Percentiles rank a stretch among this genome's conserved stretches.
phyloP scores from a whole-genome alignment of 352 stramenopile species.

The Pythium guiyangense region DNA sequence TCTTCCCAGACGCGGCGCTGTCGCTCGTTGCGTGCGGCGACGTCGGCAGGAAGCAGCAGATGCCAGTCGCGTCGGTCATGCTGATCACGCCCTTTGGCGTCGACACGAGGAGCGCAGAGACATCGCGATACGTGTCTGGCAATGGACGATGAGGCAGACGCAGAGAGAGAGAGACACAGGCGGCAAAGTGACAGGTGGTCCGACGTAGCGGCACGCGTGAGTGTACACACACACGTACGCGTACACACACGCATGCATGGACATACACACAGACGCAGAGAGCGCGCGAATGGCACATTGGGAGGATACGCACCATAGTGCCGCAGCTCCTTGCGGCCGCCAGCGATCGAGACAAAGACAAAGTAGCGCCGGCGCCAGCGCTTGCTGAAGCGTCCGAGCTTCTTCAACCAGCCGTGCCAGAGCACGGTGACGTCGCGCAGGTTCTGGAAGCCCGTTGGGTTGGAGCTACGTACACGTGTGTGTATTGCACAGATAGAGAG shows the following conservation, averaged over 20 bases:
- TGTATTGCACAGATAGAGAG: background rate
- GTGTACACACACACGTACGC: background rate
- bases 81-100: slow-evolving; percentile 72
- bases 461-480: slow-evolving; percentile 26
- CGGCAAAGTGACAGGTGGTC: background rate
- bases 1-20: slow-evolving; percentile 19
- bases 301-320: slow-evolving; percentile 46
- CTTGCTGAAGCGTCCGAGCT: slow-evolving; percentile 80
- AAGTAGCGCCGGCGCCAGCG: slow-evolving; percentile 78
- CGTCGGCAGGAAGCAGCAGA: slow-evolving; percentile 64
- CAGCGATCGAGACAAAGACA: slow-evolving; percentile 61
- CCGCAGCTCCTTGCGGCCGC: slow-evolving; percentile 68
- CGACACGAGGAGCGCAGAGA: slow-evolving; percentile 48
- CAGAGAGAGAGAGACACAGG: background rate
- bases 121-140: slow-evolving; percentile 53
- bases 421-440: slow-evolving; percentile 60
- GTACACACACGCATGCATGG: background rate
- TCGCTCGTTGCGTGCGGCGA: slow-evolving; percentile 20
- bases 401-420: slow-evolving; percentile 84
- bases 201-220: background rate
- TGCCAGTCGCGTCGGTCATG: slow-evolving; percentile 63
- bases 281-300: background rate
- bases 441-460: slow-evolving; percentile 41
- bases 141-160: background rate
- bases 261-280: too few relatives aligned